These are phyloP conservation scores for Nemania diffusa DNA, from an alignment of 2,329 filamentous ascomycete species.

Conservation along the genomic window DNA sequence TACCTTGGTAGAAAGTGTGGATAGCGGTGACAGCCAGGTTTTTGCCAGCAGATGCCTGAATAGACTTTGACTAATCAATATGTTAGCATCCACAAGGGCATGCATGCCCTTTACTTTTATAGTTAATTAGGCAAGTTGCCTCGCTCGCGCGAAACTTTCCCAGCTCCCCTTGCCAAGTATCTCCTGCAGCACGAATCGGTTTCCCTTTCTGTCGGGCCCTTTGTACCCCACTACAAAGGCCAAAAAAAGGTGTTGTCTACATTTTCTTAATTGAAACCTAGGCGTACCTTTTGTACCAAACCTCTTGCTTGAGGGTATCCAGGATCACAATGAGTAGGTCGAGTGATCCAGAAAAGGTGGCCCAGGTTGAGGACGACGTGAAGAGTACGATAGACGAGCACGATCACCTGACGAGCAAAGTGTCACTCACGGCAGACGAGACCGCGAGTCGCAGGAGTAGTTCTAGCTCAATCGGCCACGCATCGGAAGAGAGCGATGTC, in stretches of 20 bases:
- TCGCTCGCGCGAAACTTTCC: not conserved
- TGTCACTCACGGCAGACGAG: constrained; percentile 30
- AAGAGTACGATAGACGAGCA: constrained; percentile 23
- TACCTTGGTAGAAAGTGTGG: not conserved
- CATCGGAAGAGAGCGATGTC: constrained; percentile 44
- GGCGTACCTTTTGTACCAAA: not conserved
- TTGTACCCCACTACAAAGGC: not conserved
- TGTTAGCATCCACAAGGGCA: constrained; percentile 7
- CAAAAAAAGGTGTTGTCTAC: not conserved
- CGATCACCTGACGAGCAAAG: constrained; percentile 27
- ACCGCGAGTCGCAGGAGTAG: constrained; percentile 30
- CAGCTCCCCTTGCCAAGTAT: constrained; percentile 5
- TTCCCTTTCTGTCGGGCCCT: not conserved
- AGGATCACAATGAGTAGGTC: constrained; percentile 35
- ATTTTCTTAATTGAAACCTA: not conserved
- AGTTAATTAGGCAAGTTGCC: constrained; percentile 9
- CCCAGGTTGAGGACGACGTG: constrained; percentile 26
- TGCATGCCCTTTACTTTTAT: not conserved
- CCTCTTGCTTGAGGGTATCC: not conserved
- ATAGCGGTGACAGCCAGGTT: not conserved
- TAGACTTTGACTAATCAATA: constrained; percentile 22
- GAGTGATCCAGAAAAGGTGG: constrained; percentile 33
- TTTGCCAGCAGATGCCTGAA: not conserved
- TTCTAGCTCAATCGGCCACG: constrained; percentile 40
- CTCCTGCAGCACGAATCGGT: not conserved